Evolutionary conservation across 352 stramenopile genomes (phyloP).

Genomic region (Saprolegnia parasitica): DNA sequence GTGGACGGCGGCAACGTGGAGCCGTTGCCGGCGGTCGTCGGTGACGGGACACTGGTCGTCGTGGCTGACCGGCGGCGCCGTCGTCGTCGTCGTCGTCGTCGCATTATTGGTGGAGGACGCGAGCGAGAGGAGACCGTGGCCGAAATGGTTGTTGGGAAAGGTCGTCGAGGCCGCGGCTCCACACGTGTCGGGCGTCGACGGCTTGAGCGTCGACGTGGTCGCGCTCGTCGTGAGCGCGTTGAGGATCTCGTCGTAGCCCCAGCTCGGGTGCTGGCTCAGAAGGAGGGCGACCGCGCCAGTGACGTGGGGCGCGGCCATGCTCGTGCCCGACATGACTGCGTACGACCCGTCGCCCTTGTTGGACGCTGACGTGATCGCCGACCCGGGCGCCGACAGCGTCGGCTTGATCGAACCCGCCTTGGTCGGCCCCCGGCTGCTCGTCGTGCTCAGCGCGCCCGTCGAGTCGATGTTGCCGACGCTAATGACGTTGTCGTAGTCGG

Average conservation of each 20-base stretch:
- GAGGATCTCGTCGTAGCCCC: conserved; percentile 43
- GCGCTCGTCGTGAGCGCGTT: conserved; percentile 37
- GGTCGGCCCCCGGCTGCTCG: conserved; percentile 52
- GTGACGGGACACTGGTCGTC: not conserved
- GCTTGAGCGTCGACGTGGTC: conserved; percentile 31
- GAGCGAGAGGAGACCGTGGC: conserved; percentile 27
- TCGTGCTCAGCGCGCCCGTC: conserved; percentile 40
- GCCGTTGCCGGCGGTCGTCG: not conserved
- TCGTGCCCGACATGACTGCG: conserved; percentile 58
- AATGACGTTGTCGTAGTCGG: conserved; percentile 53
- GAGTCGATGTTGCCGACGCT: conserved; percentile 53
- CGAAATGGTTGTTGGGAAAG: conserved; percentile 47
- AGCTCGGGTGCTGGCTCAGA: conserved; percentile 38
- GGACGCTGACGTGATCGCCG: conserved; percentile 45
- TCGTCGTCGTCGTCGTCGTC: not conserved
- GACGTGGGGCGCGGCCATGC: conserved; percentile 63
- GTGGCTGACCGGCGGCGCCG: not conserved
- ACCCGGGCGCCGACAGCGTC: conserved; percentile 48
- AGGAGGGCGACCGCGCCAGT: conserved; percentile 50
- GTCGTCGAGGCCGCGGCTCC: conserved; percentile 30
- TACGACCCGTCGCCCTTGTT: conserved; percentile 44
- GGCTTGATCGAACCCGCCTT: conserved; percentile 46
- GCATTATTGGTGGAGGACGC: not conserved
- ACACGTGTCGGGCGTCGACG: conserved; percentile 39
- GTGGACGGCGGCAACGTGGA: not conserved